Conservation (phyloP, 1,139 yeast genomes). For the Yamadazyma trypodendri region DNA sequence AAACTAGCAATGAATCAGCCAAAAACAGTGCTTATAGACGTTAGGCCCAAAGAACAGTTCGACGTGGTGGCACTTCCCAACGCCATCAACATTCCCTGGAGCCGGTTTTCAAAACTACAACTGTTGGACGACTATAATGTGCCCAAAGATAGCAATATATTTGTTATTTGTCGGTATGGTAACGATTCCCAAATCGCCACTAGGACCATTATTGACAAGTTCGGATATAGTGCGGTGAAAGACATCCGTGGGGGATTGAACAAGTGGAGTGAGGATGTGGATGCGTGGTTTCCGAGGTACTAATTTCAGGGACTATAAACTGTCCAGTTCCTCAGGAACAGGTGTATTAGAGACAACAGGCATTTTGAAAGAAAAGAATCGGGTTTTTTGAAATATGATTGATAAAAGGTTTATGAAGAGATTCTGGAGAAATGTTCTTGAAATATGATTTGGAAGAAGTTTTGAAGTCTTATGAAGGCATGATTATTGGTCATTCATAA, state of each 20-base stretch:
- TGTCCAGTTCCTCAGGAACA: too few species aligned
- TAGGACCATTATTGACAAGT: conserved; percentile 46
- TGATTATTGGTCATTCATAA: too few species aligned
- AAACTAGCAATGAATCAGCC: conserved; percentile 14
- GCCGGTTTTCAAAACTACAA: conserved; percentile 37
- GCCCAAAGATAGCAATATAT: conserved; percentile 26
- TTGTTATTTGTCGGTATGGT: conserved; percentile 80
- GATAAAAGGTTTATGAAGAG: too few species aligned
- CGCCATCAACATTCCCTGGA: conserved; percentile 66
- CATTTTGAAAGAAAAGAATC: too few species aligned
- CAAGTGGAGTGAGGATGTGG: conserved; percentile 66
- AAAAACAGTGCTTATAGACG: conserved; percentile 58
- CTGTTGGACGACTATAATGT: conserved; percentile 25
- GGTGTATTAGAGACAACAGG: too few species aligned
- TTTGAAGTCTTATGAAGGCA: too few species aligned
- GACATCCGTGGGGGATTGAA: conserved; percentile 81
- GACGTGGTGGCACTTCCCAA: conserved; percentile 60
- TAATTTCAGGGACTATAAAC: too few species aligned
- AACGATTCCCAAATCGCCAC: conserved; percentile 88
- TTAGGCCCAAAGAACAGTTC: conserved; percentile 77
- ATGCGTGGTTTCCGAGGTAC: conserved; percentile 65
- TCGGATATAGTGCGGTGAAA: conserved; percentile 49
- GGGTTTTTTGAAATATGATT: too few species aligned
- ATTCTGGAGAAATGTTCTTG: too few species aligned
- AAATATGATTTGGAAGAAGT: too few species aligned